Evolutionary conservation across 768 basidiomycete genomes (phyloP), one percentile per base, ranked within the genome.

Genomic region (Pulveroboletus sp.): DNA sequence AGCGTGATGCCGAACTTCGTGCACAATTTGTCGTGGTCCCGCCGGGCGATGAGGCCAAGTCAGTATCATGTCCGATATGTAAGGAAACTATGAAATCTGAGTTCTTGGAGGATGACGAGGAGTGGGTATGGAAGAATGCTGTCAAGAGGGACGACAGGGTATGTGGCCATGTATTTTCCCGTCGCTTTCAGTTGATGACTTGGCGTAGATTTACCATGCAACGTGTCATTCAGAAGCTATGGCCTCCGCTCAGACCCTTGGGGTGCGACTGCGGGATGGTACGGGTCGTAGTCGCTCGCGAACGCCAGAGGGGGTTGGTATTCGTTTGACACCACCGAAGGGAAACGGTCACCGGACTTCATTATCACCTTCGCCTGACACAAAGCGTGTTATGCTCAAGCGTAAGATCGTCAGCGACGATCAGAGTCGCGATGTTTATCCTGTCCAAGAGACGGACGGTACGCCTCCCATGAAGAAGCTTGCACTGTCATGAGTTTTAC

Each of bases 111-210:
- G 94, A 96, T 42, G 93, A 94, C 53, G 95, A 97, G 72, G 95
- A 96, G 53, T 98, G 94, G 94, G 87, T 96, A 11, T 99, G 93
- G 93, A 82, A 79, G 64, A 95, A 99, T 63, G 92, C 94, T 0
- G 76, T 91, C 17, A 81, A 76, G 68, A 84, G 85, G 53, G 90
- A 95, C 56, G 88, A 87, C 50, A 80, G 80, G 74, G 93, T 93
- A 66, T 47, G 84, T 71, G 43, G 18, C 44, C 15, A 28, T n/a
- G 24, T 37, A 44, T 51, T 27, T 46, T 18, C 32, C 24, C 5
- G 10, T 14, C 27, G 1, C 50, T 15, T 33, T 37, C 15, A 24
- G 43, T 44, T 46, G 33, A 18, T 55, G n/a, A 57, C 45, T 11
- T 47, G 46, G 42, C 18, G 3, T 62, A 93, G 93, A 85, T 94